Evolutionary conservation across 257 asterid species (phyloP), one percentile per base, ranked within the genome.

Genomic region (Solanum sejunctum): DNA sequence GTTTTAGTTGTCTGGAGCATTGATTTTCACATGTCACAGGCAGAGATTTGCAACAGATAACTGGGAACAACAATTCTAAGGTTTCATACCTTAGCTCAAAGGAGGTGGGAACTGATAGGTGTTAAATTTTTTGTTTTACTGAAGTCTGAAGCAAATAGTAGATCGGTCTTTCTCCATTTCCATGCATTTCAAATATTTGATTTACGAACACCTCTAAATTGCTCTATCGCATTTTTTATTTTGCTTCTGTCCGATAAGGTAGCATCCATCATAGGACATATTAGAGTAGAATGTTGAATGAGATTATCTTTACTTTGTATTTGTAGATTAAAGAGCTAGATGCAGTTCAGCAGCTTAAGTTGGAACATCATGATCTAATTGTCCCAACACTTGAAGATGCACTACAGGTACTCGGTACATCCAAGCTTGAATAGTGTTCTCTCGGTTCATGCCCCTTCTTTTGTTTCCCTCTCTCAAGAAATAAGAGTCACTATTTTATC

Each of bases 1-100:
- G 82, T 83, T 87, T 13, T 75, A 49, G 81, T 75, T 15, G 21
- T 90, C 85, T 85, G 90, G 92, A 90, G 80, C 90, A 88, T 93
- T 96, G 98, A 93, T 94, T 93, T 92, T 93, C 92, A 93, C 97
- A 86, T 91, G 90, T 87, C 89, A 78, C 96, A 95, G 97, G 91
- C 97, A 95, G 98, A 98, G 98, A 96, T 66, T 93, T 96, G 93
- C 99, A 96, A 93, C 92, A 82, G 84, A 84, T 96, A 84, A 89
- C 96, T 90, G 98, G 98, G 82, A 93, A 93, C 87, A 85, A 67
- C 81, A 88, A 97, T 49, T 90, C 95, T 86, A 95, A 88, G 89
- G 98, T 91, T 86, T 98, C 98, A 79, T 73, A 91, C 86, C 85
- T 92, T 81, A 95, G 92, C 92, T 87, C 45, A 89, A 92, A 93